phyloP scores from a whole-genome alignment of 1,284 basidiomycete genomes.

The Lentinula novae-zelandiae region DNA sequence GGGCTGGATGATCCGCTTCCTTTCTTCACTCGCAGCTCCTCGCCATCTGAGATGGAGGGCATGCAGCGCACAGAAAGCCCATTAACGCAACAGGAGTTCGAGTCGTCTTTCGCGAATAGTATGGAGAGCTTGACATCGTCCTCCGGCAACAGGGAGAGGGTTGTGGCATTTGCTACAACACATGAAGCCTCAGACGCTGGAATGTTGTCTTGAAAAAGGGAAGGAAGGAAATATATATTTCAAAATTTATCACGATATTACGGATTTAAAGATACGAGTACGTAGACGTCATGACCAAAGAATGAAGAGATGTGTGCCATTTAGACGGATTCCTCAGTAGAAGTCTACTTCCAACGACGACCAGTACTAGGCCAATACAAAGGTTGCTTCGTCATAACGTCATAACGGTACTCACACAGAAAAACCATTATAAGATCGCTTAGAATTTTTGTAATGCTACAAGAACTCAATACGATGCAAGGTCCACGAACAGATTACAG shows the following conservation, averaged over 20 bases:
- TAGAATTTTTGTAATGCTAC: not conserved
- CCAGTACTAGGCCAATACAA: no score
- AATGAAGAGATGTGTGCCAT: no score
- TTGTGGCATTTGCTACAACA: conserved; percentile 12
- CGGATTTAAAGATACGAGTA: no score
- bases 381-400: no score
- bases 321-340: no score
- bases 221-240: not conserved
- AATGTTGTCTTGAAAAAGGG: not conserved
- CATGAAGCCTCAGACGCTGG: not conserved
- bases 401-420: no score
- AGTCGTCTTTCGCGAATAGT: conserved; percentile 9
- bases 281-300: no score
- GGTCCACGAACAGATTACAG: conserved; percentile 2
- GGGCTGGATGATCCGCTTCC: not conserved
- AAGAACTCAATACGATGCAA: conserved; percentile 8
- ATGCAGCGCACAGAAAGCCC: conserved; percentile 22
- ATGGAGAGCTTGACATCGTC: conserved; percentile 5
- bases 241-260: no score
- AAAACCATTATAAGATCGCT: not conserved
- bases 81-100: conserved; percentile 19
- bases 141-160: conserved; percentile 2
- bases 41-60: conserved; percentile 18
- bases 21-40: conserved; percentile 17
- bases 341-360: no score